phyloP scores from a whole-genome alignment of 140 eudicot genomes.

The Eryngium alpinum region DNA sequence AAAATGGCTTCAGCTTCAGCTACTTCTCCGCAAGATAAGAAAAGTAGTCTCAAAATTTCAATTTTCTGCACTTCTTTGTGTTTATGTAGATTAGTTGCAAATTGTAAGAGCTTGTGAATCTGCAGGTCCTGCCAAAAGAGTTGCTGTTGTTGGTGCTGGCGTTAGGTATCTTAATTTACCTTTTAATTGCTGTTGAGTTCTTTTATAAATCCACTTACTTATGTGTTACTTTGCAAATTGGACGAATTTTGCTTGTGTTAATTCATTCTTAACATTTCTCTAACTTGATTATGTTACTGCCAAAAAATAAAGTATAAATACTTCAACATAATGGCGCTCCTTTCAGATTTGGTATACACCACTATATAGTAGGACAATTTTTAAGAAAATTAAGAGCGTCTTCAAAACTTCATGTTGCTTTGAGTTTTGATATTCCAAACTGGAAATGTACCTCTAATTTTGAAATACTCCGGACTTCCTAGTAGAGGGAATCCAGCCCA shows the following conservation, averaged over 20 bases:
- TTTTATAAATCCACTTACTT: background rate
- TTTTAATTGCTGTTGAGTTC: background rate
- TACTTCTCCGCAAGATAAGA: too few species aligned
- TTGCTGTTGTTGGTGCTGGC: slow-evolving; percentile 94
- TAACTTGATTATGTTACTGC: too few species aligned
- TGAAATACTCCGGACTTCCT: background rate
- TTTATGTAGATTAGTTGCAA: background rate
- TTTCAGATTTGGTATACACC: too few species aligned
- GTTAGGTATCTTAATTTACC: slow-evolving; percentile 44
- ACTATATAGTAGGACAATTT: too few species aligned
- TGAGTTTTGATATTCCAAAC: background rate
- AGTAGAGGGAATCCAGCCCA: background rate
- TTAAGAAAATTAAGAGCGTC: too few species aligned
- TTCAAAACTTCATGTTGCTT: too few species aligned
- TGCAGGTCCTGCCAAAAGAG: slow-evolving; percentile 56
- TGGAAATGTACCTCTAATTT: background rate
- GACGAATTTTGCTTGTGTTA: background rate
- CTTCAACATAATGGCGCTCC: too few species aligned
- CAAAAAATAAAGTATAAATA: too few species aligned
- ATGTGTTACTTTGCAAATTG: background rate
- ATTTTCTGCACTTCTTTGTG: too few species aligned
- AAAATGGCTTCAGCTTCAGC: too few species aligned
- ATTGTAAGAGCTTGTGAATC: slow-evolving; percentile 8
- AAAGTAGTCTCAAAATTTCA: too few species aligned
- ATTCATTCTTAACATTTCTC: too few species aligned